Evolutionary conservation across 441 rosid genomes (phyloP).

Genomic region (Erodium texanum): DNA sequence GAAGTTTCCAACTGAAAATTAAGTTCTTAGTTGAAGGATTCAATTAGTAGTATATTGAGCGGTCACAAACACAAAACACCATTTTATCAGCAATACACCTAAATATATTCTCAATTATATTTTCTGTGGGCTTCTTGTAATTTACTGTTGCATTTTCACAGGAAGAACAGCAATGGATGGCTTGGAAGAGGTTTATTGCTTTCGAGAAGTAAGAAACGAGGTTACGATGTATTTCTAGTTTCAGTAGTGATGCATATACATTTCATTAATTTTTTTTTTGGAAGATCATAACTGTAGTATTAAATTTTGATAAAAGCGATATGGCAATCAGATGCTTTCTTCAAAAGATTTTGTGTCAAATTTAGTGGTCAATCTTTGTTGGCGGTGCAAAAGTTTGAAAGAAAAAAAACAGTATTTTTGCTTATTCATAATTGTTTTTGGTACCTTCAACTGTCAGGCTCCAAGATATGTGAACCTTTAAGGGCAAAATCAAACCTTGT

Average conservation of each 20-base stretch:
- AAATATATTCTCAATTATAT: not conserved
- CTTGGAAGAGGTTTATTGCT: constrained; percentile 80
- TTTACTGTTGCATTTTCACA: constrained; percentile 21
- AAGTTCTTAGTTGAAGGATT: too few relatives aligned
- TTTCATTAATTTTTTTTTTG: not conserved
- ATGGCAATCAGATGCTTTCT: not conserved
- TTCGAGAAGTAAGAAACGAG: constrained; percentile 68
- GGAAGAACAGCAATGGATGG: constrained; percentile 94
- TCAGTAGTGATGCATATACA: constrained; percentile 5
- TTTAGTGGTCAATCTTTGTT: not conserved
- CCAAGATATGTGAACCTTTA: not conserved
- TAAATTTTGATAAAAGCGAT: not conserved
- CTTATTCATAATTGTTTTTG: not conserved
- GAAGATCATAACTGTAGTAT: not conserved
- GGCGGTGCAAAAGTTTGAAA: not conserved
- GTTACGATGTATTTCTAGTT: not conserved
- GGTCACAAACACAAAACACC: not conserved
- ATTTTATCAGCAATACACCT: not conserved
- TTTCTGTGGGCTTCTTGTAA: not conserved
- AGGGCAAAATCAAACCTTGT: not conserved
- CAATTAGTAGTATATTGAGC: too few relatives aligned
- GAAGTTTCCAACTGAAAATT: too few relatives aligned
- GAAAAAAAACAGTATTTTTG: not conserved
- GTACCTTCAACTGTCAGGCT: not conserved
- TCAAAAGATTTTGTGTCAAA: not conserved